Evolutionary conservation across 2,329 filamentous ascomycete species (phyloP).

Genomic region (Colletotrichum falcatum): DNA sequence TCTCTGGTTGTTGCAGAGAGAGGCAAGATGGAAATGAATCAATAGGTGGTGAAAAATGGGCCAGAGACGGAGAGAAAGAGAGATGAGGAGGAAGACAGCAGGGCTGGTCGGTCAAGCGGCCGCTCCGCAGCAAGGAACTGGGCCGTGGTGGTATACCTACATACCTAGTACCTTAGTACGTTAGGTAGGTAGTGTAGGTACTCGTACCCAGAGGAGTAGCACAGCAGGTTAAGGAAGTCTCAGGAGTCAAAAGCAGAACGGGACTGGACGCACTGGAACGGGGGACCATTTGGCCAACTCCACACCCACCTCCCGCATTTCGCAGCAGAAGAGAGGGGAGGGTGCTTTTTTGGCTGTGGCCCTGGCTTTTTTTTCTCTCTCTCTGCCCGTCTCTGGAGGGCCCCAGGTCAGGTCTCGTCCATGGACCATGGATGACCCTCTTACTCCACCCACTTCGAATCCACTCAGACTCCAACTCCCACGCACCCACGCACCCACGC

Average conservation of each 20-base stretch:
- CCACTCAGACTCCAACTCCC: slow-evolving; percentile 33
- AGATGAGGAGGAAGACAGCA: not conserved
- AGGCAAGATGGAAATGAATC: not conserved
- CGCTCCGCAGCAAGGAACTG: slow-evolving; percentile 4
- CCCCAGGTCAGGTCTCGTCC: slow-evolving; percentile 10
- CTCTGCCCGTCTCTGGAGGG: not conserved
- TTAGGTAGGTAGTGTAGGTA: too few relatives aligned
- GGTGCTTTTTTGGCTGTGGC: not conserved
- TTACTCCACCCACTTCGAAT: slow-evolving; percentile 28
- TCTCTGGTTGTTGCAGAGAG: slow-evolving; percentile 24
- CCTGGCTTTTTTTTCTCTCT: not conserved
- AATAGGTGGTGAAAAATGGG: too few relatives aligned
- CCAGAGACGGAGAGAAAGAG: not conserved
- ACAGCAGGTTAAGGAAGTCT: slow-evolving; percentile 13
- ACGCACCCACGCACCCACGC: slow-evolving; percentile 29
- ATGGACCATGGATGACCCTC: slow-evolving; percentile 15
- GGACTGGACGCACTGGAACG: slow-evolving; percentile 6
- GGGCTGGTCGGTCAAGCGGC: not conserved
- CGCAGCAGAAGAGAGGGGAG: not conserved
- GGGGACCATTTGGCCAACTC: slow-evolving; percentile 6
- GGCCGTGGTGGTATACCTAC: not conserved
- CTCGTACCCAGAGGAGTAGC: too few relatives aligned
- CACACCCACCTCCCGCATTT: slow-evolving; percentile 39
- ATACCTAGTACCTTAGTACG: too few relatives aligned
- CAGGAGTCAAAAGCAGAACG: not conserved